phyloP scores from a whole-genome alignment of 2,329 filamentous ascomycete species.

The Lecanosticta acicola region DNA sequence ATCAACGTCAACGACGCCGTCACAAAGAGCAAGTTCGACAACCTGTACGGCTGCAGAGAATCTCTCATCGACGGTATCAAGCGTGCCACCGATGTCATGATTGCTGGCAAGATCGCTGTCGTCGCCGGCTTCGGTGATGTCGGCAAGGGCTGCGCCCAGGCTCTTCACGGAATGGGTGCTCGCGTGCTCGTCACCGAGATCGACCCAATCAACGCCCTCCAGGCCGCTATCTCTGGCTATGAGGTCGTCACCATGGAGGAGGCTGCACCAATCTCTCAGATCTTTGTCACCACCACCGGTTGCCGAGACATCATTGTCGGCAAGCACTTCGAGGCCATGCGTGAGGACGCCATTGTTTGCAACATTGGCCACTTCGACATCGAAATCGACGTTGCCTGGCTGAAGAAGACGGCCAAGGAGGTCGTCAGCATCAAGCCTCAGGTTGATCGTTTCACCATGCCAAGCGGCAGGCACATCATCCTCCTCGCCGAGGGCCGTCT shows the following conservation, averaged over 20 bases:
- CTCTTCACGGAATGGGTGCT: slow-evolving; percentile 94
- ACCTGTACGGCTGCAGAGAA: slow-evolving; percentile 98
- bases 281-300: slow-evolving; percentile 98
- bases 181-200: slow-evolving; percentile 95
- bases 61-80: slow-evolving; percentile 99
- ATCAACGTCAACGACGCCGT: slow-evolving; percentile 99
- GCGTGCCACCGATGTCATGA: slow-evolving; percentile 99
- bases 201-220: slow-evolving; percentile 98
- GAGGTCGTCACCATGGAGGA: slow-evolving; percentile 98
- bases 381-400: slow-evolving; percentile 99
- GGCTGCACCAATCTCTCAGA: slow-evolving; percentile 81
- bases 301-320: slow-evolving; percentile 96
- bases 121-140: slow-evolving; percentile 99
- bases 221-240: slow-evolving; percentile 95
- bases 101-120: slow-evolving; percentile 96
- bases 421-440: slow-evolving; percentile 99
- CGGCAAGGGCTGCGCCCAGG: slow-evolving; percentile 96
- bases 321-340: slow-evolving; percentile 90
- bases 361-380: slow-evolving; percentile 99
- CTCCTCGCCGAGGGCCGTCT: slow-evolving; percentile 97
- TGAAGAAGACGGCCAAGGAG: slow-evolving; percentile 92
- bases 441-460: slow-evolving; percentile 96
- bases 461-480: slow-evolving; percentile 92
- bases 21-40: slow-evolving; percentile 99
- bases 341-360: slow-evolving; percentile 97